phyloP scores from a whole-genome alignment of 2,329 filamentous ascomycete genomes.

The Arthrobotrys sphaeroides region DNA sequence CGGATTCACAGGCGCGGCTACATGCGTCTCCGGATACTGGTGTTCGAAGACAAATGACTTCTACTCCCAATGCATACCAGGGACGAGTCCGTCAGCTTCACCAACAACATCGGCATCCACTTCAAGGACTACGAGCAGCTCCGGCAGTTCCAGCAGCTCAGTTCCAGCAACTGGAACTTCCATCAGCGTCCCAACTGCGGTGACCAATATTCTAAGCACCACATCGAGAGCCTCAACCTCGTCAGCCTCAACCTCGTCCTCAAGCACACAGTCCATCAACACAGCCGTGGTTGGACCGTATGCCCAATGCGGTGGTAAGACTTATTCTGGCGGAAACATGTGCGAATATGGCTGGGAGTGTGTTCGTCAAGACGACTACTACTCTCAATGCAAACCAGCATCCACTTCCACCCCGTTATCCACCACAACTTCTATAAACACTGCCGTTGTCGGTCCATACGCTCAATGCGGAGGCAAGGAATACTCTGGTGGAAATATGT shows the following conservation, averaged over 20 bases:
- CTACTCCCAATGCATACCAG: slow-evolving; percentile 51
- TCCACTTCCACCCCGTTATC: neutral
- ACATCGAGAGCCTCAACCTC: neutral
- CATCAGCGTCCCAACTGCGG: neutral
- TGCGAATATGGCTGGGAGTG: slow-evolving; percentile 36
- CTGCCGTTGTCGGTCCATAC: neutral
- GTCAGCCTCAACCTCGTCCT: neutral
- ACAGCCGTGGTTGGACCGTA: neutral
- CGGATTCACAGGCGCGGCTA: slow-evolving; percentile 6
- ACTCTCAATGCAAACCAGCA: slow-evolving; percentile 46
- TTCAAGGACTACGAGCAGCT: neutral
- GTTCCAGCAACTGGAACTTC: neutral
- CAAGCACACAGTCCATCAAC: neutral
- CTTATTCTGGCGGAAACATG: slow-evolving; percentile 4
- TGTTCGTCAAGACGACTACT: slow-evolving; percentile 20
- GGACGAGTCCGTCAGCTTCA: slow-evolving; percentile 29
- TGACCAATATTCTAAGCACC: neutral
- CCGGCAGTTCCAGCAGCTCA: neutral
- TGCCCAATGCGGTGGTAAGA: slow-evolving; percentile 1
- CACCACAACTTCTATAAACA: slow-evolving; percentile 18
- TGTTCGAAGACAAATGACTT: slow-evolving; percentile 31
- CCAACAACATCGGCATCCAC: neutral
- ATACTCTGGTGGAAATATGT: slow-evolving; percentile 1
- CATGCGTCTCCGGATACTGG: slow-evolving; percentile 28
- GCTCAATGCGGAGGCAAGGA: slow-evolving; percentile 22